These are phyloP conservation scores for Clavispora asparagi DNA, from an alignment of 805 yeast species.

Conservation along the genomic window DNA sequence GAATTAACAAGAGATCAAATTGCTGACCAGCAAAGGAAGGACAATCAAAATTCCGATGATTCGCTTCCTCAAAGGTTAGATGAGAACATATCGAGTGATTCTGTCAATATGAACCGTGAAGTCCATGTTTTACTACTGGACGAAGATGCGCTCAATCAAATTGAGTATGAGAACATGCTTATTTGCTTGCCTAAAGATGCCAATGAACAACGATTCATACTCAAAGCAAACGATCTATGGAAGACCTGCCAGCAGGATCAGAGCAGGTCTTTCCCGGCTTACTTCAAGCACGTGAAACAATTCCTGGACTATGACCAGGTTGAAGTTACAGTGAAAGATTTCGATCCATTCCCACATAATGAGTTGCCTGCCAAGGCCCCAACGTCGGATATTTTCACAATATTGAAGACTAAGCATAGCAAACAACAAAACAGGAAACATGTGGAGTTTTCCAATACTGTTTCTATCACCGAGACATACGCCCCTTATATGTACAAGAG, in stretches of 20 bases:
- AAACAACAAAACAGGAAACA: conserved; percentile 17
- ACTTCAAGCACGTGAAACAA: conserved; percentile 31
- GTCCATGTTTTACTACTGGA: not conserved
- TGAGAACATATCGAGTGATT: not conserved
- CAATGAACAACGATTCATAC: conserved; percentile 1
- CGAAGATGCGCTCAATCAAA: not conserved
- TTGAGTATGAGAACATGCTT: not conserved
- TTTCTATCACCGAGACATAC: conserved; percentile 48
- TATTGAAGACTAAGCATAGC: conserved; percentile 3
- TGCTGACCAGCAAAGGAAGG: conserved; percentile 33
- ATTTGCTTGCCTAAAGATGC: not conserved
- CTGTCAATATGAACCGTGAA: not conserved
- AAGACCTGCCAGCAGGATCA: not conserved
- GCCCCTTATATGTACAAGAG: conserved; percentile 51
- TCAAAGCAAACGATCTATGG: conserved; percentile 2
- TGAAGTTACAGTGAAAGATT: conserved; percentile 25
- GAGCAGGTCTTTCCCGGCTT: conserved; percentile 2
- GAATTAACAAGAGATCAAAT: conserved; percentile 39
- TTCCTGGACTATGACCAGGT: conserved; percentile 29
- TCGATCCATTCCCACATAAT: conserved; percentile 17
- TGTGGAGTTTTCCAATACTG: conserved; percentile 39
- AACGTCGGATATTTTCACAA: not conserved
- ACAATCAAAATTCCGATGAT: conserved; percentile 15
- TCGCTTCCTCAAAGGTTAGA: conserved; percentile 7
- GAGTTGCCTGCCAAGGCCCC: not conserved